Conservation (phyloP, 73 alveolate genomes). For the Chromera velia region DNA sequence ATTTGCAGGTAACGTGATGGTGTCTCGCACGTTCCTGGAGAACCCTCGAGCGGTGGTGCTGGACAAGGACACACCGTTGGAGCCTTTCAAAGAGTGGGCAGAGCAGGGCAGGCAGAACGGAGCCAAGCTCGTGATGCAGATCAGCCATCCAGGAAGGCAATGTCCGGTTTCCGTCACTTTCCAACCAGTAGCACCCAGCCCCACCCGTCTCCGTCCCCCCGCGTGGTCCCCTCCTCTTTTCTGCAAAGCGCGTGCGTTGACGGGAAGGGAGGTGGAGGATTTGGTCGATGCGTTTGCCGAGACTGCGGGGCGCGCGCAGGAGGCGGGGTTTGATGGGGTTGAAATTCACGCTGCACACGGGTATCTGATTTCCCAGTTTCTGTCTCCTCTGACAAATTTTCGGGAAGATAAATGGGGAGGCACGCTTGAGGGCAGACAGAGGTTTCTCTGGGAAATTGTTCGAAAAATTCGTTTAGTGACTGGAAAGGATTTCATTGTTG, state of each 20-base stretch:
- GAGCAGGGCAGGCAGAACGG: conserved; percentile 1
- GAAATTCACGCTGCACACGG: conserved; percentile 72
- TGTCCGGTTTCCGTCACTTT: too few species aligned
- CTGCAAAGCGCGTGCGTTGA: too few species aligned
- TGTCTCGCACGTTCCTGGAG: too few species aligned
- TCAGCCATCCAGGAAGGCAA: conserved; percentile 26
- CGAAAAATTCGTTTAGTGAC: conserved; percentile 35
- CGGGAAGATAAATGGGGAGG: conserved; percentile 87
- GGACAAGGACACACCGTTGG: conserved; percentile 23
- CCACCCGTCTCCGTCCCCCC: neutral
- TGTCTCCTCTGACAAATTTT: conserved; percentile 56
- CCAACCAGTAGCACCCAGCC: neutral
- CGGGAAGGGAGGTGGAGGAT: conserved; percentile 62
- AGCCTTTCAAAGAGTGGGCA: neutral
- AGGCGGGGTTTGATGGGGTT: conserved; percentile 87
- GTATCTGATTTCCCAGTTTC: conserved; percentile 56
- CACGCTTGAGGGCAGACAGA: conserved; percentile 62
- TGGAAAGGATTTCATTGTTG: conserved; percentile 16
- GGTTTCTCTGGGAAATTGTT: conserved; percentile 57
- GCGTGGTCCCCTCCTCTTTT: conserved; percentile 7
- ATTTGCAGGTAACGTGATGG: too few species aligned
- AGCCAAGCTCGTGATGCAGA: conserved; percentile 15
- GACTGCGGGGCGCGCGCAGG: conserved; percentile 65
- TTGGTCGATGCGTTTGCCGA: conserved; percentile 53
- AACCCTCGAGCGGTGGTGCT: conserved; percentile 19